Conservation (phyloP, 2,329 filamentous ascomycete species). For the Chalara sp. region DNA sequence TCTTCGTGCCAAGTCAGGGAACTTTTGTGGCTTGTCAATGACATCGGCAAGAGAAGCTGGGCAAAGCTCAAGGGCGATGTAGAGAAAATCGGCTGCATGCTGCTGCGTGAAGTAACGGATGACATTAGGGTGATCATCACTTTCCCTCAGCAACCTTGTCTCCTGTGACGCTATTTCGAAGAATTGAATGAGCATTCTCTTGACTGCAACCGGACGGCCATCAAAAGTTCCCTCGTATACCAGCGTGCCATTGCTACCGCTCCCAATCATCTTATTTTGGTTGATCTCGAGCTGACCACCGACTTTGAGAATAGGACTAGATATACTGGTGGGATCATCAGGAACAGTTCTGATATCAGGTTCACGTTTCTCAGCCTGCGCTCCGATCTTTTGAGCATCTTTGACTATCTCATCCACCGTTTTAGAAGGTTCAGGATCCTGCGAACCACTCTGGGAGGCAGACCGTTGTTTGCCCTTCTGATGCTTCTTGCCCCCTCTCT, state of each 20-base stretch:
- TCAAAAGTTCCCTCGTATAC: conserved; percentile 95
- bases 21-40: conserved; percentile 65
- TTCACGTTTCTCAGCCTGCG: conserved; percentile 43
- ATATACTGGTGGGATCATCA: conserved; percentile 52
- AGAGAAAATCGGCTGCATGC: conserved; percentile 81
- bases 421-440: conserved; percentile 30
- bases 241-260: conserved; percentile 93
- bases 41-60: conserved; percentile 91
- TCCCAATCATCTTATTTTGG: conserved; percentile 56
- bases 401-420: conserved; percentile 55
- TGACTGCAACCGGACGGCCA: conserved; percentile 87
- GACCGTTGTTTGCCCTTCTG: conserved; percentile 38
- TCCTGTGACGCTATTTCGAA: conserved; percentile 94
- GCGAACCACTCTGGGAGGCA: conserved; percentile 35
- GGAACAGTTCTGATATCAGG: conserved; percentile 54
- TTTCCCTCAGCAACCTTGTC: conserved; percentile 82
- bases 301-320: conserved; percentile 52
- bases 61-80: conserved; percentile 92
- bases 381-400: conserved; percentile 51
- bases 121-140: conserved; percentile 92
- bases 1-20: conserved; percentile 62
- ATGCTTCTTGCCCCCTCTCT: conserved; percentile 65
- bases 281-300: conserved; percentile 57
- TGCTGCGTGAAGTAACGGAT: conserved; percentile 95
- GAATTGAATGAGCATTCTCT: conserved; percentile 93